phyloP scores from a whole-genome alignment of 2,329 filamentous ascomycete species.

The Botryosphaeria agaves region DNA sequence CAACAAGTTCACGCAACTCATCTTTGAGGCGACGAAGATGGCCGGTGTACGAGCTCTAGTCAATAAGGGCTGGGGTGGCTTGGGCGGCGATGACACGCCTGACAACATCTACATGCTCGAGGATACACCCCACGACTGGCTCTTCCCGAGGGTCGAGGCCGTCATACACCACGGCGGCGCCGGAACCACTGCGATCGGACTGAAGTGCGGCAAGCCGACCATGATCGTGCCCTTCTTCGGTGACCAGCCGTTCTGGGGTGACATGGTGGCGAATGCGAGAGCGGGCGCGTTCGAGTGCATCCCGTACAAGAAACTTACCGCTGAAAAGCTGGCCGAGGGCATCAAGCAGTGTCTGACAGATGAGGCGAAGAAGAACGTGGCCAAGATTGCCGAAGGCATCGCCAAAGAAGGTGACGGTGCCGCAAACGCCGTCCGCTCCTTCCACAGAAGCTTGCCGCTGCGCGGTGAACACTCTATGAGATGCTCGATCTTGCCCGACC shows the following conservation, averaged over 20 bases:
- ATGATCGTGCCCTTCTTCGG: conserved; percentile 70
- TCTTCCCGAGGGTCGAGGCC: conserved; percentile 48
- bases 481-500: conserved; percentile 47
- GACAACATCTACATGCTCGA: conserved; percentile 17
- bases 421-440: conserved; percentile 48
- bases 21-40: conserved; percentile 16
- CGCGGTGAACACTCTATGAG: conserved; percentile 32
- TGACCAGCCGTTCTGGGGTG: conserved; percentile 64
- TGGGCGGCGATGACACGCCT: conserved; percentile 14
- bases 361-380: conserved; percentile 39
- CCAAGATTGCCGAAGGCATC: conserved; percentile 43
- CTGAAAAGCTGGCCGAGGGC: conserved; percentile 49
- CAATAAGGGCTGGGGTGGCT: conserved; percentile 19
- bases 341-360: conserved; percentile 50
- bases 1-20: conserved; percentile 14
- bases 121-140: conserved; percentile 30
- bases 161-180: conserved; percentile 66
- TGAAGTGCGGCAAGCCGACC: conserved; percentile 54
- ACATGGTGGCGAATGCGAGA: conserved; percentile 44
- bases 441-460: conserved; percentile 43
- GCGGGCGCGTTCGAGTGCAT: conserved; percentile 44
- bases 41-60: conserved; percentile 18
- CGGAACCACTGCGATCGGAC: conserved; percentile 56
- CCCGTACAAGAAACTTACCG: conserved; percentile 48
- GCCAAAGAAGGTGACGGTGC: conserved; percentile 49